Conservation (phyloP, 1,284 basidiomycete genomes). For the Apiotrichum siamense region DNA sequence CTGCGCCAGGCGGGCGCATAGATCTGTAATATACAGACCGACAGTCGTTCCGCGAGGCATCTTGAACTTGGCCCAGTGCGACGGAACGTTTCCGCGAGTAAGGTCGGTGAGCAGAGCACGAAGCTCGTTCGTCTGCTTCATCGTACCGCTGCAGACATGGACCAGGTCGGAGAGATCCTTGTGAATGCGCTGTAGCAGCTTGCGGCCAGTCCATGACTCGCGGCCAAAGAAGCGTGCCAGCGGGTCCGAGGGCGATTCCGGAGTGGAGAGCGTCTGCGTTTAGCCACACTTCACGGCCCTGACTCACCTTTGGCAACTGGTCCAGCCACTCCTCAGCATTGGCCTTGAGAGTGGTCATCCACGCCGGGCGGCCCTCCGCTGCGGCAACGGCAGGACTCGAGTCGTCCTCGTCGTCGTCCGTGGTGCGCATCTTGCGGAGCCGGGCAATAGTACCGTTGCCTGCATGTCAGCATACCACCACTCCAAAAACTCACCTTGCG, state of each 20-base stretch:
- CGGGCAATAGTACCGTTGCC: constrained; percentile 76
- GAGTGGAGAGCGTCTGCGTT: constrained; percentile 19
- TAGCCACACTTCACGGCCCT: neutral
- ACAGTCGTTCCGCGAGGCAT: constrained; percentile 73
- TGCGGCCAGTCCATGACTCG: constrained; percentile 74
- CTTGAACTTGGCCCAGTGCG: constrained; percentile 83
- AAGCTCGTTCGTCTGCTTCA: constrained; percentile 92
- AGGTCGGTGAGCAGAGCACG: constrained; percentile 78
- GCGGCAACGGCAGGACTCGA: constrained; percentile 55
- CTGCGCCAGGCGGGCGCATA: constrained; percentile 69
- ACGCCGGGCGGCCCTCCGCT: constrained; percentile 70
- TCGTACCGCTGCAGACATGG: constrained; percentile 73
- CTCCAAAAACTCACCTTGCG: constrained; percentile 61
- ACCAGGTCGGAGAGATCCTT: constrained; percentile 73
- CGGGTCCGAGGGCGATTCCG: constrained; percentile 54
- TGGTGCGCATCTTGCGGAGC: constrained; percentile 82
- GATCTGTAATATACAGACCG: constrained; percentile 76
- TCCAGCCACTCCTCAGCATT: constrained; percentile 77
- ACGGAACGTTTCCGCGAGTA: constrained; percentile 82
- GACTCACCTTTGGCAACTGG: constrained; percentile 63
- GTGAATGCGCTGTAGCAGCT: constrained; percentile 67
- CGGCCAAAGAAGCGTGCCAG: constrained; percentile 79
- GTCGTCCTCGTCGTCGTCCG: constrained; percentile 80
- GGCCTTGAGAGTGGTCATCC: constrained; percentile 79
- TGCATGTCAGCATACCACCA: constrained; percentile 35